Evolutionary conservation across 192 early-diverging fungal species (phyloP).

Genomic region (Coemansia brasiliensis): DNA sequence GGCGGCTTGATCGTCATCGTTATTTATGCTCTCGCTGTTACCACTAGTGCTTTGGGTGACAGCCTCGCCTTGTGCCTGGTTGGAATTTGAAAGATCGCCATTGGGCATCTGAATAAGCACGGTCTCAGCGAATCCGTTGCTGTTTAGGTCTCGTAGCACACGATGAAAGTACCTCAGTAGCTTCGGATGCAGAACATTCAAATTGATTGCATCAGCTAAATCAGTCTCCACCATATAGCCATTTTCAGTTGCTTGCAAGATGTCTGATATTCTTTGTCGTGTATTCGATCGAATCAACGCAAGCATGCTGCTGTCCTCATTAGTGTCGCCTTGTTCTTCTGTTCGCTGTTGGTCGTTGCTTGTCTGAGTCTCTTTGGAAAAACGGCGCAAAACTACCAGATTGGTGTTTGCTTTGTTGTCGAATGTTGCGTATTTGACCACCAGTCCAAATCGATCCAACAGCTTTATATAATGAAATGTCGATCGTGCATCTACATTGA

Average conservation of each 20-base stretch:
- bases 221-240: conserved; percentile 42
- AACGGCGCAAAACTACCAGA: conserved; percentile 36
- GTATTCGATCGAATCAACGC: conserved; percentile 15
- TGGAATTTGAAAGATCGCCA: background rate
- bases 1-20: background rate
- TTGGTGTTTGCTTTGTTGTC: conserved; percentile 36
- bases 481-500: conserved; percentile 32
- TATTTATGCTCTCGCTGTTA: background rate
- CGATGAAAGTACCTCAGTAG: conserved; percentile 40
- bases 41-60: background rate
- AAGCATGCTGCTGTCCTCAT: background rate
- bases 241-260: conserved; percentile 13
- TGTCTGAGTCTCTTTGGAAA: background rate
- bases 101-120: conserved; percentile 28
- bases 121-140: conserved; percentile 18
- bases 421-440: conserved; percentile 25
- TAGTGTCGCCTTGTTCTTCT: background rate
- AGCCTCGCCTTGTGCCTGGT: background rate
- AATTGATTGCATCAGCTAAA: conserved; percentile 23
- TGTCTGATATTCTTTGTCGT: conserved; percentile 17
- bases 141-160: conserved; percentile 14
- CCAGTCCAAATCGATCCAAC: conserved; percentile 31
- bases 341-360: background rate
- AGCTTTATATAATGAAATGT: conserved; percentile 44
- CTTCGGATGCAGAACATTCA: conserved; percentile 21